Conservation (phyloP, 2,329 filamentous ascomycete species). For the Penicillium sp. region DNA sequence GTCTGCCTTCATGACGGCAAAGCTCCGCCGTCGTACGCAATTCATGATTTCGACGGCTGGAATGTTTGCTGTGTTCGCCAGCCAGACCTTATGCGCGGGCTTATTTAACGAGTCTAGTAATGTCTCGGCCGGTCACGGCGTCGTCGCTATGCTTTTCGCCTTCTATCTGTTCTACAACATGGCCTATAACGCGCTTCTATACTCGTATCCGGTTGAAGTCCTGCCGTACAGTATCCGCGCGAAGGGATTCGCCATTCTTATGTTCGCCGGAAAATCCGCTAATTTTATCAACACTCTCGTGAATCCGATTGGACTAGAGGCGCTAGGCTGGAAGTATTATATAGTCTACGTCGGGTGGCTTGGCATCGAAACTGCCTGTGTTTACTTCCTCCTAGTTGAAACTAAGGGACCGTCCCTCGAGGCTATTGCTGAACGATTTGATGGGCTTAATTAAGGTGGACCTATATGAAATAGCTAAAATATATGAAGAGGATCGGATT, state of each 20-base stretch:
- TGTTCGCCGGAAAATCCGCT: not conserved
- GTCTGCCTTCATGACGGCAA: not conserved
- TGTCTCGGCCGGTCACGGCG: constrained; percentile 10
- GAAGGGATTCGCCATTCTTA: not conserved
- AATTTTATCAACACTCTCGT: constrained; percentile 13
- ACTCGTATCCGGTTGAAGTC: not conserved
- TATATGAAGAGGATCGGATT: no score
- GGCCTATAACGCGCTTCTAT: not conserved
- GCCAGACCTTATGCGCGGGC: constrained; percentile 15
- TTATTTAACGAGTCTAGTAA: constrained; percentile 8
- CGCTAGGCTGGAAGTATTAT: constrained; percentile 18
- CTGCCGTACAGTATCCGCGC: not conserved
- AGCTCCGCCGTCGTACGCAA: not conserved
- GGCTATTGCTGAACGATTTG: constrained; percentile 11
- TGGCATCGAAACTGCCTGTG: constrained; percentile 6
- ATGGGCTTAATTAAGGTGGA: no score
- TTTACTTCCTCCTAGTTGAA: not conserved
- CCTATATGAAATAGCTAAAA: no score
- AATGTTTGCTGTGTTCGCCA: constrained; percentile 12
- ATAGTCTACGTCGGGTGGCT: constrained; percentile 17
- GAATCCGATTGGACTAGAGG: constrained; percentile 17
- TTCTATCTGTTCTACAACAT: constrained; percentile 16
- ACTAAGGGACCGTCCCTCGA: constrained; percentile 1
- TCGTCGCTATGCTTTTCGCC: constrained; percentile 18
- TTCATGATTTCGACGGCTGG: constrained; percentile 16